Evolutionary conservation across 2,329 filamentous ascomycete species (phyloP).

Genomic region (Aureobasidium subglaciale): DNA sequence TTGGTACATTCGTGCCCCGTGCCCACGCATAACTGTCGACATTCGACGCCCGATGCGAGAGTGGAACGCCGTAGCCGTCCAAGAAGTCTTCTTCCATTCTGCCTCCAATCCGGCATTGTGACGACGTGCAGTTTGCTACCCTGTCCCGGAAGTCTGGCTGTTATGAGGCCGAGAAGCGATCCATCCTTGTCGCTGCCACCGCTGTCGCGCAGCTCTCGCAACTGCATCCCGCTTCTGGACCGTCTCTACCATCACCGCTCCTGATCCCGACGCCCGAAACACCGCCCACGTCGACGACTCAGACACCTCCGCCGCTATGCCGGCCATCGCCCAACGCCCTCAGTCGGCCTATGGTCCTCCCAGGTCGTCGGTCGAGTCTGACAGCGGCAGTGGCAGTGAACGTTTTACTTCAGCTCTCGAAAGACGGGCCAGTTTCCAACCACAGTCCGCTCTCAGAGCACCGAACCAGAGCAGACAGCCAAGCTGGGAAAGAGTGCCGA

Average conservation of each 20-base stretch:
- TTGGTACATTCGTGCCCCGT: conserved; percentile 6
- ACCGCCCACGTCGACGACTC: background rate
- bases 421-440: conserved; percentile 4
- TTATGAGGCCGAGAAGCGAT: background rate
- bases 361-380: conserved; percentile 8
- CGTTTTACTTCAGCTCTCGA: conserved; percentile 12
- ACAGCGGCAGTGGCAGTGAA: conserved; percentile 14
- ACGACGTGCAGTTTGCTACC: background rate
- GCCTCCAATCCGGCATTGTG: background rate
- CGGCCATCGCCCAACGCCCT: conserved; percentile 7
- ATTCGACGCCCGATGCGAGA: background rate
- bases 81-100: background rate
- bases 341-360: conserved; percentile 13
- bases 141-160: background rate
- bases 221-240: background rate
- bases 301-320: conserved; percentile 6
- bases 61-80: conserved; percentile 8
- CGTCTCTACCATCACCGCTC: background rate
- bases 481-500: conserved; percentile 35
- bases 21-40: conserved; percentile 3
- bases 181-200: background rate
- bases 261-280: background rate
- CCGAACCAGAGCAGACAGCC: conserved; percentile 7
- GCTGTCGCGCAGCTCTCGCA: conserved; percentile 1
- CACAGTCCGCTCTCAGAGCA: background rate